phyloP scores from a whole-genome alignment of 768 basidiomycete species.

The Boletus bicolor region DNA sequence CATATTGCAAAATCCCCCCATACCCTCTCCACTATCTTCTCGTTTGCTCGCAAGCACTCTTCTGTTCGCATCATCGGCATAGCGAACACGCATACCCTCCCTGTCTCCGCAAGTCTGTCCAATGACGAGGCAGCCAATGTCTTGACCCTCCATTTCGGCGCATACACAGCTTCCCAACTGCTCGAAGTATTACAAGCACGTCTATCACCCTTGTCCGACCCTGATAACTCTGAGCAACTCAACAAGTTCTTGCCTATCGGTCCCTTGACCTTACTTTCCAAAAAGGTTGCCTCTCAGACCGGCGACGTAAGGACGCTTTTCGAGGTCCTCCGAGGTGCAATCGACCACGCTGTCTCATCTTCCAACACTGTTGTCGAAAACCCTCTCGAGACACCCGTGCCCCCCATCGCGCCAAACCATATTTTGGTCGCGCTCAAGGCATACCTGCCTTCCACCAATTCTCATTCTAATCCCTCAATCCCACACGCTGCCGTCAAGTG shows the following conservation, averaged over 20 bases:
- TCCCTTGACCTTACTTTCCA: slow-evolving; percentile 66
- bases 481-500: slow-evolving; percentile 23
- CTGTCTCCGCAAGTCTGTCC: slow-evolving; percentile 46
- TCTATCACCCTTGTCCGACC: slow-evolving; percentile 48
- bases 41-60: slow-evolving; percentile 54
- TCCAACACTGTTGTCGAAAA: slow-evolving; percentile 16
- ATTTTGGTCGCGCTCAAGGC: slow-evolving; percentile 75
- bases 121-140: slow-evolving; percentile 39
- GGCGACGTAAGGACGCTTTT: slow-evolving; percentile 82
- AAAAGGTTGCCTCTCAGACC: slow-evolving; percentile 77
- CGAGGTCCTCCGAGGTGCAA: slow-evolving; percentile 76
- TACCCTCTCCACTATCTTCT: slow-evolving; percentile 61
- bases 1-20: slow-evolving; percentile 66
- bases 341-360: slow-evolving; percentile 58
- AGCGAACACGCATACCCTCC: slow-evolving; percentile 86
- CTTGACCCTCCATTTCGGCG: slow-evolving; percentile 73
- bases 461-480: slow-evolving; percentile 8
- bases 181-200: slow-evolving; percentile 65
- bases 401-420: slow-evolving; percentile 58
- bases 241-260: slow-evolving; percentile 61
- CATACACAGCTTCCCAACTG: slow-evolving; percentile 72
- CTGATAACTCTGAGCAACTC: slow-evolving; percentile 27
- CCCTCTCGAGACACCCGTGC: slow-evolving; percentile 35
- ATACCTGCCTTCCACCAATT: slow-evolving; percentile 46
- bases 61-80: slow-evolving; percentile 75